A percentile compares a stretch with the other conserved stretches of the same genome.
phyloP scores from a whole-genome alignment of 2,329 filamentous ascomycete genomes.

The Aspergillus brasiliensis region DNA sequence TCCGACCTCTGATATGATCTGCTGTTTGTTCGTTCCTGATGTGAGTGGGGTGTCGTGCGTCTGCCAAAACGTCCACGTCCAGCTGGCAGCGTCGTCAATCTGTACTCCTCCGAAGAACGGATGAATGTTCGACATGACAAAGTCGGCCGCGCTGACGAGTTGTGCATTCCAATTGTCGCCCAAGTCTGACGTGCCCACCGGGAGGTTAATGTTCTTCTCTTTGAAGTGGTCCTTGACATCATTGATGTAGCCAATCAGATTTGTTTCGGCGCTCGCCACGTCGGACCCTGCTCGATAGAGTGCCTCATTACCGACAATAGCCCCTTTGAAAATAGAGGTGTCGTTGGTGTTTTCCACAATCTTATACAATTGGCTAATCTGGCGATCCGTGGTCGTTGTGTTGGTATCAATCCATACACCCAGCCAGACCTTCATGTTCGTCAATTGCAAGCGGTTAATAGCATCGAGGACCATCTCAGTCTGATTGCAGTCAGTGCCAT shows the following conservation, averaged over 20 bases:
- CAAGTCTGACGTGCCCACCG: conserved; percentile 83
- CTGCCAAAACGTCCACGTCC: conserved; percentile 85
- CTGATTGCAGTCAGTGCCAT: conserved; percentile 97
- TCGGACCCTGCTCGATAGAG: conserved; percentile 53
- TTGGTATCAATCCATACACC: conserved; percentile 92
- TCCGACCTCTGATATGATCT: conserved; percentile 87
- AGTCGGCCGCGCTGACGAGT: conserved; percentile 72
- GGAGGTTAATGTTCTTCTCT: conserved; percentile 65
- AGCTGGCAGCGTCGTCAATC: conserved; percentile 67
- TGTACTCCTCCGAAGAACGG: conserved; percentile 87
- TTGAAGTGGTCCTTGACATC: conserved; percentile 74
- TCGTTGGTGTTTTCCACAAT: conserved; percentile 64
- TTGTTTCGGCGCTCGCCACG: conserved; percentile 65
- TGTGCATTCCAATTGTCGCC: conserved; percentile 80
- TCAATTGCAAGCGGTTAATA: conserved; percentile 71
- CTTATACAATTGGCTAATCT: conserved; percentile 80
- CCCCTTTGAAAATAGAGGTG: conserved; percentile 57
- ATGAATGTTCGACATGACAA: conserved; percentile 95
- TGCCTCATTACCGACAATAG: conserved; percentile 66
- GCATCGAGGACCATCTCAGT: conserved; percentile 90
- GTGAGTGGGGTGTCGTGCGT: conserved; percentile 67
- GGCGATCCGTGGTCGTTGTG: conserved; percentile 77
- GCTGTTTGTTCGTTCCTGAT: conserved; percentile 61
- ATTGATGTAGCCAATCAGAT: conserved; percentile 66
- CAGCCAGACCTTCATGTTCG: conserved; percentile 84